Conservation (phyloP, 768 basidiomycete species). For the Leccinum incarnatum region DNA sequence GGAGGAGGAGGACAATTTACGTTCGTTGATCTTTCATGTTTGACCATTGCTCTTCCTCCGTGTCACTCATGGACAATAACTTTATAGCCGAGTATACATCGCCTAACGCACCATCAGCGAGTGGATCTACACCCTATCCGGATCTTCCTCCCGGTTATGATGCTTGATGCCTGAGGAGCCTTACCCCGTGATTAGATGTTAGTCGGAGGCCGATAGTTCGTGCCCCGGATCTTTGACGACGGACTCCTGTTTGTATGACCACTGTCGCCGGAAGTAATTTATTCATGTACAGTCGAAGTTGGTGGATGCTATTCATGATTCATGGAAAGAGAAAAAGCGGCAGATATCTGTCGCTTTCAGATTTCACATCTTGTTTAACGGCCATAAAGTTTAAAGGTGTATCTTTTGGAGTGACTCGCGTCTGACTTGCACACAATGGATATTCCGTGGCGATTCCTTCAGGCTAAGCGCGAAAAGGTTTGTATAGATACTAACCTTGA, state of each 20-base stretch:
- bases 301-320: background rate
- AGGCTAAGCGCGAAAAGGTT: background rate
- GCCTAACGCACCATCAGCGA: conserved; percentile 17
- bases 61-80: background rate
- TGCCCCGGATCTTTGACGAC: background rate
- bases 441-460: background rate
- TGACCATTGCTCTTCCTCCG: background rate
- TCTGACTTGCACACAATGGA: background rate
- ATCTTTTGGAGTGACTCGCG: background rate
- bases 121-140: conserved; percentile 14
- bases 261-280: background rate
- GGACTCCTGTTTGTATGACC: background rate
- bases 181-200: background rate
- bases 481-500: background rate
- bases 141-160: conserved; percentile 33
- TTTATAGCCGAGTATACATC: conserved; percentile 30
- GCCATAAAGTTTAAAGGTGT: background rate
- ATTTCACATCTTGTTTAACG: background rate
- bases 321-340: background rate
- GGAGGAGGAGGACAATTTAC: conserved; percentile 33
- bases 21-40: conserved; percentile 23
- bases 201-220: background rate
- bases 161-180: conserved; percentile 13
- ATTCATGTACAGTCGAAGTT: background rate
- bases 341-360: background rate